Evolutionary conservation across 2,329 filamentous ascomycete genomes (phyloP).

Genomic region (Cladobotryum protrusum): DNA sequence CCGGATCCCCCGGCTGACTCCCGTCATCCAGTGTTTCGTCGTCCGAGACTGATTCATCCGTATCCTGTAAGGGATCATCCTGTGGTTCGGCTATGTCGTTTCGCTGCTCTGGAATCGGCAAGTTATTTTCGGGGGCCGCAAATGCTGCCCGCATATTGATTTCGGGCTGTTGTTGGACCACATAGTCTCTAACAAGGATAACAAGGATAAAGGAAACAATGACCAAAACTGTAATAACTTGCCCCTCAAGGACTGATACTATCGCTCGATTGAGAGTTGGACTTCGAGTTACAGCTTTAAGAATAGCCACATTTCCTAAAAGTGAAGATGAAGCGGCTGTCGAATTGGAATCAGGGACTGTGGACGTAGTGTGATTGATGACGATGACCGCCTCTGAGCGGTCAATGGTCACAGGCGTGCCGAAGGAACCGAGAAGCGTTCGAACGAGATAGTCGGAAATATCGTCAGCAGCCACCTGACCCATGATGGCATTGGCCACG

Average conservation of each 20-base stretch:
- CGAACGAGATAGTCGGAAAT: slow-evolving; percentile 28
- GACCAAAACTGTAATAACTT: slow-evolving; percentile 85
- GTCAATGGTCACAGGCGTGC: slow-evolving; percentile 18
- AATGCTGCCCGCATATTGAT: slow-evolving; percentile 72
- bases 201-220: slow-evolving; percentile 95
- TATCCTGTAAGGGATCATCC: slow-evolving; percentile 14
- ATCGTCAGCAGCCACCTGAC: slow-evolving; percentile 24
- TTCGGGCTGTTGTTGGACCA: slow-evolving; percentile 93
- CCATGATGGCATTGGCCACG: slow-evolving; percentile 25
- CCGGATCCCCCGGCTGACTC: slow-evolving; percentile 11
- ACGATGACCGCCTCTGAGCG: neutral
- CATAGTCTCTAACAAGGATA: slow-evolving; percentile 94
- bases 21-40: slow-evolving; percentile 27
- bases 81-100: slow-evolving; percentile 15
- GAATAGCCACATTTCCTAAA: slow-evolving; percentile 50
- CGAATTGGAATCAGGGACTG: neutral
- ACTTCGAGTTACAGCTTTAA: slow-evolving; percentile 60
- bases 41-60: slow-evolving; percentile 26
- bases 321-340: slow-evolving; percentile 31
- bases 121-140: slow-evolving; percentile 37
- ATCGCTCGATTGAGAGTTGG: slow-evolving; percentile 69
- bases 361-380: neutral
- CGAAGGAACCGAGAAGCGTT: slow-evolving; percentile 24
- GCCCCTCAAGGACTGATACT: slow-evolving; percentile 81
- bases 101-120: slow-evolving; percentile 14